These are phyloP conservation scores for Nannizziopsis barbatae DNA, from an alignment of 2,329 filamentous ascomycete species.

Conservation along the genomic window DNA sequence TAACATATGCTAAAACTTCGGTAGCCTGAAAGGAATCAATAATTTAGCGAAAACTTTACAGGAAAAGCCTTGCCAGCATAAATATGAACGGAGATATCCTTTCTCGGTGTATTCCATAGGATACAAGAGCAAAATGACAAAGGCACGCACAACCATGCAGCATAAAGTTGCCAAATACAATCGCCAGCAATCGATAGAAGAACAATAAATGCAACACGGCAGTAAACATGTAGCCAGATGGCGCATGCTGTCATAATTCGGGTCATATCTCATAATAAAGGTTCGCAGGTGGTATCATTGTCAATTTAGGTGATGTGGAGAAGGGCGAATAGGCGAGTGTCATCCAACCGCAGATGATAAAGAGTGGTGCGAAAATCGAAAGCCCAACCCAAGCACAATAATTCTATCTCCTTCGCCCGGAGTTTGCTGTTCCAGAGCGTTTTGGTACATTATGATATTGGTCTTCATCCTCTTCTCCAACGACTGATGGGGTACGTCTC, in stretches of 20 bases:
- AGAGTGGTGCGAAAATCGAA: neutral
- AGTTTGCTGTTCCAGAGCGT: slow-evolving; percentile 1
- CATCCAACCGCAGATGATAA: neutral
- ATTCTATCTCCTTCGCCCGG: slow-evolving; percentile 7
- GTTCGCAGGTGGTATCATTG: too few species aligned
- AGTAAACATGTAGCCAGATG: neutral
- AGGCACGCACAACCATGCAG: too few species aligned
- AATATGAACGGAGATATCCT: too few species aligned
- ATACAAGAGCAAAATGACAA: too few species aligned
- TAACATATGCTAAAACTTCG: too few species aligned
- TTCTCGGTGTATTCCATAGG: too few species aligned
- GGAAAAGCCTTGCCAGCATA: too few species aligned
- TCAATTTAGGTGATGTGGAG: too few species aligned
- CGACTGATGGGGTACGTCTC: slow-evolving; percentile 38
- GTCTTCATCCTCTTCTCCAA: slow-evolving; percentile 40
- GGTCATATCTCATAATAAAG: slow-evolving; percentile 9
- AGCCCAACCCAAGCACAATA: neutral
- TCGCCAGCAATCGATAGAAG: neutral
- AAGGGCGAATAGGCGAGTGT: too few species aligned
- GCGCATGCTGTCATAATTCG: neutral
- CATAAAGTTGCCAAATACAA: slow-evolving; percentile 2
- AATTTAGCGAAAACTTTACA: too few species aligned
- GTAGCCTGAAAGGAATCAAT: too few species aligned
- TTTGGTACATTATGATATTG: slow-evolving; percentile 2
- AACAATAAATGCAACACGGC: neutral